A percentile compares a stretch with the other conserved stretches of the same genome.
Conservation (phyloP, 2,329 filamentous ascomycete species). For the Neospermospora avenae region DNA sequence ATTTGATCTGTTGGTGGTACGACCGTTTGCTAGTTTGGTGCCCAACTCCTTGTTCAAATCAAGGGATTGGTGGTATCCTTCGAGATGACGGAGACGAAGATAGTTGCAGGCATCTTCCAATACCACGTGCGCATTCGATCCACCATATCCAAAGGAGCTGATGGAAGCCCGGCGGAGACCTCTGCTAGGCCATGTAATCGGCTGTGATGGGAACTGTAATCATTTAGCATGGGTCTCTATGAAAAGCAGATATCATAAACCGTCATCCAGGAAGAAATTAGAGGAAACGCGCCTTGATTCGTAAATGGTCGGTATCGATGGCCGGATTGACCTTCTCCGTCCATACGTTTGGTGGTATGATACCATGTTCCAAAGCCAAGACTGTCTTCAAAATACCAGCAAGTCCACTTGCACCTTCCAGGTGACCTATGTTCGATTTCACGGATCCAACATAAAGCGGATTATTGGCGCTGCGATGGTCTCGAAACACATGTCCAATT, state of each 20-base stretch:
- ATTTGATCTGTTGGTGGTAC: no score
- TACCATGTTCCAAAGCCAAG: constrained; percentile 41
- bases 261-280: background rate
- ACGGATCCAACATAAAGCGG: constrained; percentile 28
- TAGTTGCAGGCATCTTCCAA: constrained; percentile 11
- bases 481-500: constrained; percentile 19
- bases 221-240: background rate
- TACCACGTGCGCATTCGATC: constrained; percentile 28
- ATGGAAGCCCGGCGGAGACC: constrained; percentile 46
- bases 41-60: no score
- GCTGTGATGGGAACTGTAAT: background rate
- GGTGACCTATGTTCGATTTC: constrained; percentile 36
- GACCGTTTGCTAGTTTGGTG: no score
- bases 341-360: constrained; percentile 42
- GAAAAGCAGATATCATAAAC: background rate
- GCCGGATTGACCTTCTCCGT: constrained; percentile 39
- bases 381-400: constrained; percentile 41
- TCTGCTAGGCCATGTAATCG: constrained; percentile 24
- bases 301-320: constrained; percentile 37
- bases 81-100: background rate
- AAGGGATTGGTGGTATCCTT: constrained; percentile 8
- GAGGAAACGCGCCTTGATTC: constrained; percentile 32
- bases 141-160: constrained; percentile 35
- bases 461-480: constrained; percentile 13
- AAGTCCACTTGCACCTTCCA: constrained; percentile 40